Percentiles rank a stretch among this genome's conserved stretches.
phyloP scores from a whole-genome alignment of 345 rosid species.

The Citrus trifoliata region DNA sequence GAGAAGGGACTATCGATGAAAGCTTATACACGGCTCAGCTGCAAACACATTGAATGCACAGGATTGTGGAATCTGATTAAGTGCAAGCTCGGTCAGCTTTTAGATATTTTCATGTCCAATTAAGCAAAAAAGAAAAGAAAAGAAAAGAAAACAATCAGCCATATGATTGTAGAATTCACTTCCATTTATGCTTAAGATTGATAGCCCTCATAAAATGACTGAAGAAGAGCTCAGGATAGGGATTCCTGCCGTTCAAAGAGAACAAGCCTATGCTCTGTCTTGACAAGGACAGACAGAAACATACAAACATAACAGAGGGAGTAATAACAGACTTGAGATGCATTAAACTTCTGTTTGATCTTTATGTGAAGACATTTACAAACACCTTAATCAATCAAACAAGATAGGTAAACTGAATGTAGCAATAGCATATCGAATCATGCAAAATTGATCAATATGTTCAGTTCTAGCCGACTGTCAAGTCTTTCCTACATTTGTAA shows the following conservation, averaged over 20 bases:
- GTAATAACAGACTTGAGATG: neutral
- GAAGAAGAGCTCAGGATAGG: neutral
- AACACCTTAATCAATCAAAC: neutral
- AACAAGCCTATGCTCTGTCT: constrained; percentile 10
- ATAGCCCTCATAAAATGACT: neutral
- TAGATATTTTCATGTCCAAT: neutral
- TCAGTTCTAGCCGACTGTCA: neutral
- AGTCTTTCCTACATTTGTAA: neutral
- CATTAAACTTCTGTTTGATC: neutral
- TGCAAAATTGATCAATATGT: neutral
- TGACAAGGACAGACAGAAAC: constrained; percentile 7
- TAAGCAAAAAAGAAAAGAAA: neutral
- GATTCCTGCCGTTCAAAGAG: constrained; percentile 3
- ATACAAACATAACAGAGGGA: neutral
- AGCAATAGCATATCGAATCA: neutral
- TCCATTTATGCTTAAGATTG: neutral
- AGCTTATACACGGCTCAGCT: neutral
- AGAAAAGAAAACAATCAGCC: neutral
- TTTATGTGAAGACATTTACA: neutral
- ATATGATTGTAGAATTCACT: neutral
- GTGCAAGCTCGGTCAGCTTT: neutral
- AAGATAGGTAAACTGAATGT: neutral
- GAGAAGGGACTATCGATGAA: neutral
- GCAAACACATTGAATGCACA: neutral
- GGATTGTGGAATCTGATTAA: neutral